A percentile compares a stretch with the other conserved stretches of the same genome.
These are phyloP conservation scores for Auricularia auricula-judae DNA, from an alignment of 768 basidiomycete genomes.

Conservation along the genomic window DNA sequence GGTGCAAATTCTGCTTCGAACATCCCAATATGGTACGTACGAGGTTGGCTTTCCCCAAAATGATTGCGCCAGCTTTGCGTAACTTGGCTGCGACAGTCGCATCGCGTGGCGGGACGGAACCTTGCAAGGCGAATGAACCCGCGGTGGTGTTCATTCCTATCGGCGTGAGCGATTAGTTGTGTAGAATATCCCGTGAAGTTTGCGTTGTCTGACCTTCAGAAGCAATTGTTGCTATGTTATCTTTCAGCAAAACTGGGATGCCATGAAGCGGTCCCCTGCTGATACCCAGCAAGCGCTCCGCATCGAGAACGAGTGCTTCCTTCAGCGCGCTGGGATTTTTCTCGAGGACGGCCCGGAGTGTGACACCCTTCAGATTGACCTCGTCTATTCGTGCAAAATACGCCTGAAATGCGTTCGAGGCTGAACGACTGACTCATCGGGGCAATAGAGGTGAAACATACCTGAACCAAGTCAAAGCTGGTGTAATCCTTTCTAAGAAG, in stretches of 20 bases:
- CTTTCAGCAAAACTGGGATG: slow-evolving; percentile 28
- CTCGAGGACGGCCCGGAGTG: slow-evolving; percentile 30
- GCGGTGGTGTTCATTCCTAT: slow-evolving; percentile 30
- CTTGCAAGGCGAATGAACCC: slow-evolving; percentile 26
- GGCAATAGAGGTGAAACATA: slow-evolving; percentile 11
- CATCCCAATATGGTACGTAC: background rate
- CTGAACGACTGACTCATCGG: too few relatives aligned
- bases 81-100: slow-evolving; percentile 23
- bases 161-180: background rate
- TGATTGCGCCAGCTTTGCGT: slow-evolving; percentile 9
- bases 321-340: slow-evolving; percentile 26
- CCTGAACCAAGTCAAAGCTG: slow-evolving; percentile 54
- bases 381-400: slow-evolving; percentile 33
- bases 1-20: too few relatives aligned
- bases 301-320: slow-evolving; percentile 24
- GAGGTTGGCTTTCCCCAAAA: slow-evolving; percentile 41
- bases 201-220: slow-evolving; percentile 7
- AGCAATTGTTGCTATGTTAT: slow-evolving; percentile 15
- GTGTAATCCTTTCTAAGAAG: slow-evolving; percentile 39
- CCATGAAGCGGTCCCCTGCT: slow-evolving; percentile 25
- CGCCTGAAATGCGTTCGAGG: slow-evolving; percentile 16
- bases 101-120: slow-evolving; percentile 23
- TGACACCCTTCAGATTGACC: slow-evolving; percentile 28
- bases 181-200: background rate
- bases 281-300: slow-evolving; percentile 15